These are phyloP conservation scores for Aspergillus piperis DNA, from an alignment of 2,329 filamentous ascomycete genomes.

Conservation along the genomic window DNA sequence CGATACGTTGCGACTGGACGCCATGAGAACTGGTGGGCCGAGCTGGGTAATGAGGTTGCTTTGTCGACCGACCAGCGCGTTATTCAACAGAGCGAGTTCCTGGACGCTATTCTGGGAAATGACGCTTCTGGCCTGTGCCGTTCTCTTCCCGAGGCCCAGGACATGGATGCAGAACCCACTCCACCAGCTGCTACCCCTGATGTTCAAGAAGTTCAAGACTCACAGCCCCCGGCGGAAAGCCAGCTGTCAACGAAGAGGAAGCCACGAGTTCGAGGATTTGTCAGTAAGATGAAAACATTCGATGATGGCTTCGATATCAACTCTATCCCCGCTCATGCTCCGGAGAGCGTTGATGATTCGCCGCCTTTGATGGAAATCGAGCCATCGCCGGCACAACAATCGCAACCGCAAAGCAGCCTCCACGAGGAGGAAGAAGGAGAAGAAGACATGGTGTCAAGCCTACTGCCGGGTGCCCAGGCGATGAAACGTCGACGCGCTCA, in stretches of 20 bases:
- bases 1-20: conserved; percentile 65
- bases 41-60: conserved; percentile 70
- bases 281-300: conserved; percentile 70
- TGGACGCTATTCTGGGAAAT: conserved; percentile 83
- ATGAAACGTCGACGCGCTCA: conserved; percentile 77
- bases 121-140: conserved; percentile 72
- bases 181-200: conserved; percentile 12
- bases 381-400: conserved; percentile 24
- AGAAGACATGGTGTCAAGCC: conserved; percentile 66
- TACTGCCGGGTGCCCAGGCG: conserved; percentile 74
- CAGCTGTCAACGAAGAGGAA: conserved; percentile 23
- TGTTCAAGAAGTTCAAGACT: conserved; percentile 14
- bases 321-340: conserved; percentile 39
- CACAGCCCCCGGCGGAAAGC: conserved; percentile 21
- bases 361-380: conserved; percentile 25
- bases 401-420: conserved; percentile 29
- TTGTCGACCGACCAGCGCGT: conserved; percentile 75
- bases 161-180: neutral
- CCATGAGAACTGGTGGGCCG: conserved; percentile 65
- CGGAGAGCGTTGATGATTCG: conserved; percentile 22
- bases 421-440: conserved; percentile 14
- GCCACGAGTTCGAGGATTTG: conserved; percentile 32
- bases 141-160: conserved; percentile 55
- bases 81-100: conserved; percentile 85
- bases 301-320: conserved; percentile 59